A percentile compares a stretch with the other conserved stretches of the same genome.
phyloP scores from a whole-genome alignment of 495 filamentous ascomycete species.

The Schizothecium vesticola region DNA sequence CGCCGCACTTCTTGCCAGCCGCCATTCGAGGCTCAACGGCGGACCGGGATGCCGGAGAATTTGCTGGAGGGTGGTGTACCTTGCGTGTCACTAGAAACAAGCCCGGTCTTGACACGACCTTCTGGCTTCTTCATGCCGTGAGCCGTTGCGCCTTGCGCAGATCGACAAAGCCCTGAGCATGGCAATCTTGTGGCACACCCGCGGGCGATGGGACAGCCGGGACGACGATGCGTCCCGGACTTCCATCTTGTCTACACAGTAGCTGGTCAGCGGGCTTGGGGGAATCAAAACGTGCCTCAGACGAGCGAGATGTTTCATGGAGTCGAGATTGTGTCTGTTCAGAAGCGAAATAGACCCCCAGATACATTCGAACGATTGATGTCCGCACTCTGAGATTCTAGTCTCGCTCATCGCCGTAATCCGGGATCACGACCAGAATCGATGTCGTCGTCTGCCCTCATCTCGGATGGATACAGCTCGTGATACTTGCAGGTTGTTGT shows the following conservation, averaged over 20 bases:
- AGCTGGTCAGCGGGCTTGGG: background rate
- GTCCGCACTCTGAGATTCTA: background rate
- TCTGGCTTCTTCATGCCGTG: background rate
- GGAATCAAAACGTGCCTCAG: background rate
- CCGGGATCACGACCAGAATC: background rate
- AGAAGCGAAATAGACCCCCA: background rate
- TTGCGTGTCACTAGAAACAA: background rate
- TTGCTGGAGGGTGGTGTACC: slow-evolving; percentile 5
- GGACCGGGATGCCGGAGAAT: slow-evolving; percentile 23
- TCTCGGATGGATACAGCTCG: background rate
- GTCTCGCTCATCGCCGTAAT: background rate
- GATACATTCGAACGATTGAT: background rate
- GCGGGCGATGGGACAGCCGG: background rate
- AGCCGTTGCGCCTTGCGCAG: background rate
- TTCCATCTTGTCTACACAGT: background rate
- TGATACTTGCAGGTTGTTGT: background rate
- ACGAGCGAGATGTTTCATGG: background rate
- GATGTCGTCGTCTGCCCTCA: background rate
- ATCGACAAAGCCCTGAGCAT: background rate
- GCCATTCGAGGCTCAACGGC: slow-evolving; percentile 21
- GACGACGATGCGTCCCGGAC: background rate
- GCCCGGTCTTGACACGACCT: background rate
- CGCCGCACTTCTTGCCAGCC: slow-evolving; percentile 12
- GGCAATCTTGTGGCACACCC: background rate
- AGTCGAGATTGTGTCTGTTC: background rate